A percentile compares a stretch with the other conserved stretches of the same genome.
Evolutionary conservation across 148 eudicot genomes (phyloP).

Genomic region (Rhododendron mucronatum): DNA sequence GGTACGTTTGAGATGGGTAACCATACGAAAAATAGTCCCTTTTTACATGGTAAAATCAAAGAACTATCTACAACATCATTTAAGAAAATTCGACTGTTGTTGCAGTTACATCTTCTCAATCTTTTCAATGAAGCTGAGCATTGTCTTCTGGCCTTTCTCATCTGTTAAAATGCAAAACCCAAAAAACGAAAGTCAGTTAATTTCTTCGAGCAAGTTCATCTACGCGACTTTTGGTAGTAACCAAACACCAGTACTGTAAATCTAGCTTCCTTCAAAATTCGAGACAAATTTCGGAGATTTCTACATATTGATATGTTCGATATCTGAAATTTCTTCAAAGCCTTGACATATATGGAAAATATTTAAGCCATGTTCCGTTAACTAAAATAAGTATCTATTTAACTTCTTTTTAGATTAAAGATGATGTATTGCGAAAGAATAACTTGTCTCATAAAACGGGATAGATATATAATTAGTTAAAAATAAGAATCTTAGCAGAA

Average conservation of each 20-base stretch:
- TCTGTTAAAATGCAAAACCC: constrained; percentile 7
- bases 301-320: background rate
- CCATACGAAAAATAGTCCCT: background rate
- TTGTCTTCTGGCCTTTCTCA: constrained; percentile 13
- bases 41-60: background rate
- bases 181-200: background rate
- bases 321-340: background rate
- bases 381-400: too few species aligned
- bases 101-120: background rate
- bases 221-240: background rate
- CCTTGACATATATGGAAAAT: background rate
- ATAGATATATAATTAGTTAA: too few species aligned
- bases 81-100: background rate
- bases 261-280: background rate
- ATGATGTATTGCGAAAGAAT: too few species aligned
- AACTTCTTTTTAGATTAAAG: too few species aligned
- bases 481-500: too few species aligned
- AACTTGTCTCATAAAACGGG: too few species aligned
- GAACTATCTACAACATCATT: background rate
- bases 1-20: background rate
- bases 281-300: background rate
- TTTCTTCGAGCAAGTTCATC: background rate
- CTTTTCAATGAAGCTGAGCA: constrained; percentile 16
- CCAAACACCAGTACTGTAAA: background rate
- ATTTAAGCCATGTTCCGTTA: too few species aligned